A percentile compares a stretch with the other conserved stretches of the same genome.
These are phyloP conservation scores for Silene uniflora DNA, from an alignment of 148 eudicot species.

Conservation along the genomic window DNA sequence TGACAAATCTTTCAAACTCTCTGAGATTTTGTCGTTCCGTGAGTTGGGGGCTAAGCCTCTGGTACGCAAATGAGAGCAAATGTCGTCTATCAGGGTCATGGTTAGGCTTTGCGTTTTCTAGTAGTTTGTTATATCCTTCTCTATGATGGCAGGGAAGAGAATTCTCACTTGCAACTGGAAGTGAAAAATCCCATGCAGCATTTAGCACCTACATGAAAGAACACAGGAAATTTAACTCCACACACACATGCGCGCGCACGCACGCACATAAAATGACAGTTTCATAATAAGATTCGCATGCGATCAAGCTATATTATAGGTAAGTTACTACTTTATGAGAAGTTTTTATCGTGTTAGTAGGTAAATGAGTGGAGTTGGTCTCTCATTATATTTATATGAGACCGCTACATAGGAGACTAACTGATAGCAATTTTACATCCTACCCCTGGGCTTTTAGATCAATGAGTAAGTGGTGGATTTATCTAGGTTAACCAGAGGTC, in stretches of 20 bases:
- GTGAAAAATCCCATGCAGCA: constrained; percentile 83
- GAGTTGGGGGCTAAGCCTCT: constrained; percentile 64
- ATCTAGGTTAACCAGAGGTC: too few species aligned
- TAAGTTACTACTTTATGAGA: neutral
- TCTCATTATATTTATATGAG: too few species aligned
- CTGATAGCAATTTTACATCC: too few species aligned
- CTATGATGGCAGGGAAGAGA: constrained; percentile 67
- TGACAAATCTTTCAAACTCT: constrained; percentile 87
- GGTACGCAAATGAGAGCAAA: constrained; percentile 67
- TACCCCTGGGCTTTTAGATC: too few species aligned
- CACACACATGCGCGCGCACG: too few species aligned
- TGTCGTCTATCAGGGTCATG: constrained; percentile 92
- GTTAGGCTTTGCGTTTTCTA: constrained; percentile 78
- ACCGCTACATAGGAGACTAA: too few species aligned
- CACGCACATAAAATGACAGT: too few species aligned
- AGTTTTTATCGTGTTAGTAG: too few species aligned
- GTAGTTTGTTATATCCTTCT: constrained; percentile 64
- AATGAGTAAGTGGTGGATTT: too few species aligned
- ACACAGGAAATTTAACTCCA: neutral
- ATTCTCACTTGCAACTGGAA: constrained; percentile 74
- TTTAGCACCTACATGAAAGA: constrained; percentile 60
- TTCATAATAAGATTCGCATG: neutral
- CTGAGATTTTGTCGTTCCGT: constrained; percentile 57
- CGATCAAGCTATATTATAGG: neutral
- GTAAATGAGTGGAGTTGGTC: too few species aligned